A percentile compares a stretch with the other conserved stretches of the same genome.
Evolutionary conservation across 1,284 basidiomycete genomes (phyloP).

Genomic region (Malassezia pachydermatis): DNA sequence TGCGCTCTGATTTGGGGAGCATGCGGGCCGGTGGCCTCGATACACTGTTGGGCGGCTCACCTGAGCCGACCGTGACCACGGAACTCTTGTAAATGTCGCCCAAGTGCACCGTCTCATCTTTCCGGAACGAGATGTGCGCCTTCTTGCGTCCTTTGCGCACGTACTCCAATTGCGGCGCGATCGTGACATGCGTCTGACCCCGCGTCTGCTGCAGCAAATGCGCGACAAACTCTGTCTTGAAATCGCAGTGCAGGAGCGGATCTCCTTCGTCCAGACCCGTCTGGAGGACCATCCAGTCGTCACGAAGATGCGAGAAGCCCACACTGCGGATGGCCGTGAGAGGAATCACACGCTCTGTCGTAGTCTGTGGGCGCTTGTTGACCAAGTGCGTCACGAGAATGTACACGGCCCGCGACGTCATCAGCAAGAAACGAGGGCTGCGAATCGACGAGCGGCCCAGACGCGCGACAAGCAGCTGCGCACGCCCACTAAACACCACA

Average conservation of each 20-base stretch:
- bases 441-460: conserved; percentile 78
- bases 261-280: conserved; percentile 67
- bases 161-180: conserved; percentile 53
- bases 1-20: background rate
- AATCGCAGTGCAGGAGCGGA: conserved; percentile 75
- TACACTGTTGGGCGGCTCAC: conserved; percentile 68
- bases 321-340: conserved; percentile 75
- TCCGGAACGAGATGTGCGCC: conserved; percentile 73
- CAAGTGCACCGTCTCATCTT: conserved; percentile 68
- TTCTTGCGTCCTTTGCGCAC: conserved; percentile 96
- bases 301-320: conserved; percentile 74
- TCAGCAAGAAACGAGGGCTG: conserved; percentile 77
- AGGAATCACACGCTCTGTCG: conserved; percentile 77
- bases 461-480: conserved; percentile 77
- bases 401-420: conserved; percentile 81
- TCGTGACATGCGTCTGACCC: conserved; percentile 60
- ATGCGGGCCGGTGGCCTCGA: conserved; percentile 70
- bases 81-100: conserved; percentile 91
- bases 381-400: conserved; percentile 58
- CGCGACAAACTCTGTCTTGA: conserved; percentile 90
- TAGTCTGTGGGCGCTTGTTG: conserved; percentile 56
- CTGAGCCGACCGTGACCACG: conserved; percentile 73
- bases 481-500: conserved; percentile 68
- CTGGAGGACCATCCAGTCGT: conserved; percentile 71
- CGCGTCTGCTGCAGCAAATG: conserved; percentile 72